Evolutionary conservation across 2,329 filamentous ascomycete genomes (phyloP).

Genomic region (Fusarium devonianum): DNA sequence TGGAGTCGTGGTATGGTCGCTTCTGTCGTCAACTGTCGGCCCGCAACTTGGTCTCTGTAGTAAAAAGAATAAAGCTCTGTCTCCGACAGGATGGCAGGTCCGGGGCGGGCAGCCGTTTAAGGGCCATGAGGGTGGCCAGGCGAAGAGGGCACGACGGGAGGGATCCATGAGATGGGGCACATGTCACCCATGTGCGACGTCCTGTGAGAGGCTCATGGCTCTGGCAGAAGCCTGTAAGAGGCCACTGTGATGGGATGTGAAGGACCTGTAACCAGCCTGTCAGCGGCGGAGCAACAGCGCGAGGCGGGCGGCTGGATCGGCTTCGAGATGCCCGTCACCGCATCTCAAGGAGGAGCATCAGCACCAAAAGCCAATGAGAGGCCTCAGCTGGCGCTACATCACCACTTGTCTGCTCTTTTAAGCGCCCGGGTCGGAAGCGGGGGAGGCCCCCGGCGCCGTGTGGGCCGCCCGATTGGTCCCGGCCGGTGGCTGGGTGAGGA

Average conservation of each 20-base stretch:
- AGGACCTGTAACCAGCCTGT: conserved; percentile 23
- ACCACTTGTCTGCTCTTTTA: conserved; percentile 37
- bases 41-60: conserved; percentile 20
- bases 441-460: conserved; percentile 24
- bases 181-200: conserved; percentile 13
- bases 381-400: conserved; percentile 22
- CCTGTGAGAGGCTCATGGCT: conserved; percentile 19
- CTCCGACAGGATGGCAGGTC: conserved; percentile 12
- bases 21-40: conserved; percentile 20
- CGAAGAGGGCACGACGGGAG: conserved; percentile 14
- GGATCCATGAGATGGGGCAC: conserved; percentile 5
- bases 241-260: conserved; percentile 27
- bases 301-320: conserved; percentile 34
- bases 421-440: conserved; percentile 44
- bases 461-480: conserved; percentile 41
- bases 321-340: conserved; percentile 27
- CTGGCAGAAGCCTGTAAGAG: conserved; percentile 24
- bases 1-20: conserved; percentile 8
- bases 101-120: conserved; percentile 42
- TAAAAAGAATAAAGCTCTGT: conserved; percentile 10
- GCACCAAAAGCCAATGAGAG: conserved; percentile 40
- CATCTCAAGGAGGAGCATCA: conserved; percentile 16
- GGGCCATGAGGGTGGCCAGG: conserved; percentile 34
- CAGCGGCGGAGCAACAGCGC: conserved; percentile 17
- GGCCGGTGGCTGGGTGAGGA: conserved; percentile 23